Percentiles rank a stretch among this genome's conserved stretches.
Evolutionary conservation across 2,329 filamentous ascomycete species (phyloP).

Genomic region (Rhexocercosporidium sp.): DNA sequence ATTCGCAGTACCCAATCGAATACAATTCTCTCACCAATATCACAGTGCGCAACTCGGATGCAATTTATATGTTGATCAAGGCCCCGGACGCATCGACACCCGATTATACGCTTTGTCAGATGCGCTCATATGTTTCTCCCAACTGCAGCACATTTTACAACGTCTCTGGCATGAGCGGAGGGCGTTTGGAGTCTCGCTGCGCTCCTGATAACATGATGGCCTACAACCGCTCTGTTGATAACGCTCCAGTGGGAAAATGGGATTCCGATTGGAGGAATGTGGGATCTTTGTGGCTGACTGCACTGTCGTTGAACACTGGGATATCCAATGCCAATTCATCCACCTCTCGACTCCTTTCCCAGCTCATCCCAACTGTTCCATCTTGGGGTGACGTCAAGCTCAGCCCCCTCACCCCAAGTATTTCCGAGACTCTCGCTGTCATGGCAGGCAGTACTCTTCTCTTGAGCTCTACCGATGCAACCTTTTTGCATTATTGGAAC

Average conservation of each 20-base stretch:
- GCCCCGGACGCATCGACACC: slow-evolving; percentile 40
- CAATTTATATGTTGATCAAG: slow-evolving; percentile 71
- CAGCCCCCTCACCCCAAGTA: slow-evolving; percentile 59
- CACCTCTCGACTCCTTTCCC: slow-evolving; percentile 62
- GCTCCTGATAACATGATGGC: slow-evolving; percentile 57
- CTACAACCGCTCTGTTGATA: slow-evolving; percentile 54
- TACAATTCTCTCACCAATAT: slow-evolving; percentile 72
- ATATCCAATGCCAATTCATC: slow-evolving; percentile 60
- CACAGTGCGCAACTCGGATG: slow-evolving; percentile 52
- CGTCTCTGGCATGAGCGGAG: slow-evolving; percentile 61
- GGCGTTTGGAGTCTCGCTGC: slow-evolving; percentile 65
- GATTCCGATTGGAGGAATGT: slow-evolving; percentile 60
- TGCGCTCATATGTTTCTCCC: slow-evolving; percentile 67
- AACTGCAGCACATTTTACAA: slow-evolving; percentile 69
- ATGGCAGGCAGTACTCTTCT: slow-evolving; percentile 71
- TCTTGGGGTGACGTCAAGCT: slow-evolving; percentile 47
- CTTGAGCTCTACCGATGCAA: slow-evolving; percentile 60
- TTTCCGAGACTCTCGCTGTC: slow-evolving; percentile 77
- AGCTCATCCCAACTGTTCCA: slow-evolving; percentile 53
- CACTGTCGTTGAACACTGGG: slow-evolving; percentile 63
- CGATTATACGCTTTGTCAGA: slow-evolving; percentile 70
- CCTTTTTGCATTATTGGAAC: slow-evolving; percentile 64
- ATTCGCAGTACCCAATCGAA: slow-evolving; percentile 55
- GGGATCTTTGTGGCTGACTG: slow-evolving; percentile 57
- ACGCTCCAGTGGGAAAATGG: slow-evolving; percentile 41